Percentiles rank a stretch among this genome's conserved stretches.
Evolutionary conservation across 2,329 filamentous ascomycete species (phyloP).

Genomic region (Verticillium klebahnii): DNA sequence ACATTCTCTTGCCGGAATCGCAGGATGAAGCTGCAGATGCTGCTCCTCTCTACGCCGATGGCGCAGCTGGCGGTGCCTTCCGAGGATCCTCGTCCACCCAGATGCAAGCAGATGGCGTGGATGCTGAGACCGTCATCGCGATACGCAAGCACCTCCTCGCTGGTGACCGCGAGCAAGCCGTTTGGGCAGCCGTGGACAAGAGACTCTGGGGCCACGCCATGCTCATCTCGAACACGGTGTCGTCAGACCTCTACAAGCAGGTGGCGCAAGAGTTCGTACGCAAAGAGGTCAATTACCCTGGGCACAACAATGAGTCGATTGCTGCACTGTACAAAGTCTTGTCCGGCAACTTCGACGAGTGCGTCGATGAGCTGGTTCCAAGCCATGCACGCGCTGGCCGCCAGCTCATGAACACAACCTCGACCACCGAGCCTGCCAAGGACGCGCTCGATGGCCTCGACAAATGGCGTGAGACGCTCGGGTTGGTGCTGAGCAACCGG

Average conservation of each 20-base stretch:
- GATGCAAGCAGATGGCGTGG: conserved; percentile 60
- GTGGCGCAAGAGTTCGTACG: conserved; percentile 94
- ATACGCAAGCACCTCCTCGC: conserved; percentile 69
- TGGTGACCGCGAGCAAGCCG: conserved; percentile 84
- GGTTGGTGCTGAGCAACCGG: conserved; percentile 82
- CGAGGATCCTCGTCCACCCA: conserved; percentile 22
- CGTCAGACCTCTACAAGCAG: conserved; percentile 81
- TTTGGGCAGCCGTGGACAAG: conserved; percentile 90
- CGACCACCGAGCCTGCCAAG: conserved; percentile 54
- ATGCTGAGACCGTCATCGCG: conserved; percentile 64
- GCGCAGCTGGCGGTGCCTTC: conserved; percentile 17
- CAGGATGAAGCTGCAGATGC: conserved; percentile 21
- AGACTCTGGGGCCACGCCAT: conserved; percentile 95
- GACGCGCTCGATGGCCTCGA: conserved; percentile 82
- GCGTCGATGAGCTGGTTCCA: conserved; percentile 91
- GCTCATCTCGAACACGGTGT: conserved; percentile 75
- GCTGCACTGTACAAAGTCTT: conserved; percentile 91
- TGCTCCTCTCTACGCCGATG: conserved; percentile 16
- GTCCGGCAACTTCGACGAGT: conserved; percentile 90
- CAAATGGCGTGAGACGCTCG: conserved; percentile 89
- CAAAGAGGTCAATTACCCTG: conserved; percentile 82
- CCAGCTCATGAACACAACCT: conserved; percentile 78
- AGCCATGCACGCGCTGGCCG: conserved; percentile 87
- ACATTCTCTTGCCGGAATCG: conserved; percentile 62
- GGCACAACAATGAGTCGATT: conserved; percentile 78